Base-by-base conservation (phyloP, 441 rosid species). In the Erodium moschatum region DNA sequence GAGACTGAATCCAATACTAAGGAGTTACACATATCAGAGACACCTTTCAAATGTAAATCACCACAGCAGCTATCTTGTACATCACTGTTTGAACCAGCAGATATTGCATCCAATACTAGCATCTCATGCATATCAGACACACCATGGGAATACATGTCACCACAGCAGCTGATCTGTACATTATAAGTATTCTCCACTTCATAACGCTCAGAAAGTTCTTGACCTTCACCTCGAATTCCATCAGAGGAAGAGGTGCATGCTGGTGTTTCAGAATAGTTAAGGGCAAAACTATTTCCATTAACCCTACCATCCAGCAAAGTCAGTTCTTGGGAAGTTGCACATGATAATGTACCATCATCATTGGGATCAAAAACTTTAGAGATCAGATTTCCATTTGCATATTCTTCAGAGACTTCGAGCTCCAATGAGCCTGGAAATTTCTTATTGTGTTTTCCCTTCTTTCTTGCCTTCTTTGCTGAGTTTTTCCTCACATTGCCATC, bases 371-470 rank as follows among this genome's bases (percentile, higher is more conserved):
- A 50, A 50, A 72, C 56, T 66, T 72, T 74, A 18, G 80, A 75
- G 35, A 70, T 66, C 29, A 70, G 69, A 76, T 73, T 72, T 56
- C 65, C 75, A 42, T 1, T 35, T 11, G 56, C 71, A 69, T 67
- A 31, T 62, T 70, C 67, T 58, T 72, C 77, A 1, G 73, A 70
- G 15, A 66, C 58, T 73, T 78, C 80, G 24, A 77, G 71, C 58
- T 67, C 78, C 1, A 67, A 60, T 7, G 71, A 75, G 27, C 67
- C 72, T 16, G 70, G 63, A 75, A 65, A 62, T 67, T 75, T 80
- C 71, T 74, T 78, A 65, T 75, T 77, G 27, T 70, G 81, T 71
- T 72, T 80, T 71, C 79, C 79, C 70, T 79, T 84, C 80, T 69
- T 83, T 73, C 77, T 78, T 54, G 74, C 52, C 72, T 79, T 80